Conservation (phyloP, 2,329 filamentous ascomycete genomes). For the Ascochyta lentis region DNA sequence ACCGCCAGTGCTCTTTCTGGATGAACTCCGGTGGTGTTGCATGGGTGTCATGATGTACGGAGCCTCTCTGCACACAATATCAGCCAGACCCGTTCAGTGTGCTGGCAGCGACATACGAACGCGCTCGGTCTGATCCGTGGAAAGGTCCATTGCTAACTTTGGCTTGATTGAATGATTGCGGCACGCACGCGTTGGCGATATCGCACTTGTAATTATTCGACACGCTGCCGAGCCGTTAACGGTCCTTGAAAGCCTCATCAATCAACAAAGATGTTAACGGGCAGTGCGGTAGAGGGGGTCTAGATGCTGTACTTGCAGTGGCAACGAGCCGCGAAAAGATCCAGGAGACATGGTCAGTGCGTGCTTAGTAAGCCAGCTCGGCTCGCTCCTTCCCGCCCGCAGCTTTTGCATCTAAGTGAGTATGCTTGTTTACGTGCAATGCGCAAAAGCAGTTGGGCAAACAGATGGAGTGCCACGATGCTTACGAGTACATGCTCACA, state of each 20-base stretch:
- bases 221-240: background rate
- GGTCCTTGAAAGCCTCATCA: background rate
- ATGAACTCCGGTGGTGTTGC: slow-evolving; percentile 46
- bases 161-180: background rate
- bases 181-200: background rate
- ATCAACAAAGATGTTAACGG: background rate
- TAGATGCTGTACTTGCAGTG: background rate
- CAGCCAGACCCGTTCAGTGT: slow-evolving; percentile 30
- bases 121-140: slow-evolving; percentile 32
- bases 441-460: too few species aligned
- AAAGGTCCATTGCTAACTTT: slow-evolving; percentile 30
- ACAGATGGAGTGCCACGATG: too few species aligned
- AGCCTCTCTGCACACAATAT: slow-evolving; percentile 27
- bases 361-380: background rate
- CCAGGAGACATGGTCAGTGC: background rate
- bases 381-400: background rate
- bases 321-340: background rate
- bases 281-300: background rate
- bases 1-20: slow-evolving; percentile 51
- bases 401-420: too few species aligned
- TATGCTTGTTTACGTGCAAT: too few species aligned
- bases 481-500: too few species aligned
- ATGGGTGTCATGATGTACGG: slow-evolving; percentile 47
- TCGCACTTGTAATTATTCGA: slow-evolving; percentile 3
- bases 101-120: slow-evolving; percentile 41